Evolutionary conservation across 805 yeast species (phyloP), one percentile per base, ranked within the genome.

Genomic region (Candida stauntonica): DNA sequence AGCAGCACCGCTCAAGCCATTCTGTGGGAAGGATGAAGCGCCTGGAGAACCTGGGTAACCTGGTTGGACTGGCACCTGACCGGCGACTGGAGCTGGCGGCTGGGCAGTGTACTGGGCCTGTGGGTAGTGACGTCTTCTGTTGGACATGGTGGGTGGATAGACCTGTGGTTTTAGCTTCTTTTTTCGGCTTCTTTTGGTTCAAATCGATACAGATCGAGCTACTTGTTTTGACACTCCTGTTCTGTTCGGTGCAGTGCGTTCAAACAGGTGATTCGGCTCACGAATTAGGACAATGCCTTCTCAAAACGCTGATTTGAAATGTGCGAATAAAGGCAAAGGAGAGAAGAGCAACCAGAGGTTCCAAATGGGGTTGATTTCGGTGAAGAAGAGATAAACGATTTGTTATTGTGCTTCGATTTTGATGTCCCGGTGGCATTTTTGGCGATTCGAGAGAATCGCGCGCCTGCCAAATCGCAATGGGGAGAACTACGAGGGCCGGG

Each of bases 81-180:
- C 36, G 26, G 31, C 19, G 1, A 38, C 43, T 11, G 44, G 38
- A 6, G 41, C 41, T 26, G 40, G 37, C 20, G 44, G 35, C 18
- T 31, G 41, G 18, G 38, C 38, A 34, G 46, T 51, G 45, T 47
- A 50, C 44, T 55, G 55, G 19, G 56, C 59, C 42, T 56, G 50
- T 41, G 63, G 63, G 35, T 58, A 58, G 23, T 58, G 61, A 42
- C 63, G 58, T 50, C 60, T 57, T 38, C 47, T 57, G 39, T 45
- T 45, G 31, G 62, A 55, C 61, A 55, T 54, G 31, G 27, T 21
- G 13, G 7, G 27, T 6, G 5, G 9, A 16, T 12, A 7, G 19
- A 7, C n/a, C 8, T 29, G 31, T 17, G 18, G 7, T 14, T 7
- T 17, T 7, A 14, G 20, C n/a, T 17, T 30, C 16, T 7, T 29